Conservation (phyloP, 2,329 filamentous ascomycete genomes). For the Daldinia sp. region DNA sequence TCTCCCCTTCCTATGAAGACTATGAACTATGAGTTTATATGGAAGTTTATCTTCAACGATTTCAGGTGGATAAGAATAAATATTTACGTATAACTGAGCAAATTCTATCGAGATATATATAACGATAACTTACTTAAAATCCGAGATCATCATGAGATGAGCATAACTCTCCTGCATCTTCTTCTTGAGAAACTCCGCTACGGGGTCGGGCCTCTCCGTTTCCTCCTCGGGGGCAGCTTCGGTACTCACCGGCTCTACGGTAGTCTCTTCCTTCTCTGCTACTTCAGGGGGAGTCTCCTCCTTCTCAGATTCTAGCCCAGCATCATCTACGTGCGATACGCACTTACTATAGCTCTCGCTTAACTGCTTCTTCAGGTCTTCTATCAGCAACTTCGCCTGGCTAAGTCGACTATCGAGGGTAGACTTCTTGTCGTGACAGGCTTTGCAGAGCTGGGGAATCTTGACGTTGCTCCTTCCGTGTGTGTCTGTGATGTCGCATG, state of each 20-base stretch:
- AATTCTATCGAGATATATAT: neutral
- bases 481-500: conserved; percentile 32
- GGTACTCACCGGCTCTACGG: neutral
- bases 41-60: neutral
- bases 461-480: conserved; percentile 37
- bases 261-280: neutral
- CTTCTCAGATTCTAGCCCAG: conserved; percentile 16
- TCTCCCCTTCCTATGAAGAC: too few species aligned
- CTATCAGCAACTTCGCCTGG: conserved; percentile 28
- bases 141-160: conserved; percentile 39
- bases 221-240: neutral
- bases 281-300: neutral
- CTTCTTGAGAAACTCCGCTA: conserved; percentile 31
- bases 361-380: conserved; percentile 26
- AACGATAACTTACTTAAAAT: neutral
- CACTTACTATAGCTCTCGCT: conserved; percentile 35
- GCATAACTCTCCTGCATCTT: conserved; percentile 34
- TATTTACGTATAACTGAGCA: neutral
- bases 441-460: conserved; percentile 22
- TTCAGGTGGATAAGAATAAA: neutral
- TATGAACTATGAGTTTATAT: neutral
- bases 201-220: conserved; percentile 15
- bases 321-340: conserved; percentile 35
- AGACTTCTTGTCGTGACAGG: conserved; percentile 29
- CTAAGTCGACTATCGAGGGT: conserved; percentile 16